These are phyloP conservation scores for Paecilomyces sp. DNA, from an alignment of 2,329 filamentous ascomycete species.

Conservation along the genomic window DNA sequence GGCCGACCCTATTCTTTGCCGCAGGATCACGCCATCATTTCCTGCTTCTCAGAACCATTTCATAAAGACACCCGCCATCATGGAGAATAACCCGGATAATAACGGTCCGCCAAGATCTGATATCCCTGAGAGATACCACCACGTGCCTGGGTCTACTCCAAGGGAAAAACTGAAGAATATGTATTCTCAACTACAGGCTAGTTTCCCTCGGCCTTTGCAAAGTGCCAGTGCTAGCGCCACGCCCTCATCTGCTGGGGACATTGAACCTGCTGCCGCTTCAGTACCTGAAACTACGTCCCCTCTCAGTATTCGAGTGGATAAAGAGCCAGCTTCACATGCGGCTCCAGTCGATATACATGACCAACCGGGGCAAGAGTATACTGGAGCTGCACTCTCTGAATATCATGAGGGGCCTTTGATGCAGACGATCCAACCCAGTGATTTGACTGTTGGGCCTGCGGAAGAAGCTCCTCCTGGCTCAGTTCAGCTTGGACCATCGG, in stretches of 20 bases:
- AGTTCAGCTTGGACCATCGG: conserved; percentile 29
- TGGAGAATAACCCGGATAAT: conserved; percentile 14
- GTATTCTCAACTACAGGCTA: conserved; percentile 20
- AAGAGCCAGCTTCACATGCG: conserved; percentile 16
- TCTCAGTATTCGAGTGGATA: conserved; percentile 29
- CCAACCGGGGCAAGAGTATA: conserved; percentile 15
- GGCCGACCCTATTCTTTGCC: not conserved
- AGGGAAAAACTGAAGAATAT: conserved; percentile 24
- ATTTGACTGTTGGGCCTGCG: conserved; percentile 19
- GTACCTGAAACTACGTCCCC: conserved; percentile 24
- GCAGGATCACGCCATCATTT: not conserved
- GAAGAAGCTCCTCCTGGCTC: conserved; percentile 23
- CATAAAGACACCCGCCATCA: conserved; percentile 1
- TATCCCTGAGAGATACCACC: conserved; percentile 18
- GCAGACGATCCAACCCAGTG: conserved; percentile 32
- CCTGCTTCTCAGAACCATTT: not conserved
- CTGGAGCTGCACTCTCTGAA: conserved; percentile 19
- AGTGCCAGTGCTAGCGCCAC: conserved; percentile 24
- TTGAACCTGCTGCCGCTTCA: conserved; percentile 24
- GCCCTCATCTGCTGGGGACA: conserved; percentile 36
- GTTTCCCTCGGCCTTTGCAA: conserved; percentile 10
- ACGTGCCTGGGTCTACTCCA: conserved; percentile 21
- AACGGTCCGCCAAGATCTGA: conserved; percentile 12
- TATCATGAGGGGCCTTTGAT: conserved; percentile 14
- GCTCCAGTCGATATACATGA: conserved; percentile 13